Evolutionary conservation across 805 yeast genomes (phyloP).

Genomic region (Kodamaea sagamina): DNA sequence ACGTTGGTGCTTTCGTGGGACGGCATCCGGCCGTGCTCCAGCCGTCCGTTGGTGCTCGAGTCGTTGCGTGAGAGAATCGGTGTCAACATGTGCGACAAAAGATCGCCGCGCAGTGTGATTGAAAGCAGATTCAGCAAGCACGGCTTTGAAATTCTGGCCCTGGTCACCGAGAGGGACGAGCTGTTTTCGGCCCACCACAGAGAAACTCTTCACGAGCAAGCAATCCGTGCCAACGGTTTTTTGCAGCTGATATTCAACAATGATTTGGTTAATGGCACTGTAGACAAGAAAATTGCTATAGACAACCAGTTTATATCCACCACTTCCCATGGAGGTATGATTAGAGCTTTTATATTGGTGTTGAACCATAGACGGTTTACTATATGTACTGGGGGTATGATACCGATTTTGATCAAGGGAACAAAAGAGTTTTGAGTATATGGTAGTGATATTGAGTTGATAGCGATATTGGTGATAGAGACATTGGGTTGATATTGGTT

Average conservation of each 20-base stretch:
- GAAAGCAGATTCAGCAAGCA: conserved; percentile 39
- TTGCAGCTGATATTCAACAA: conserved; percentile 38
- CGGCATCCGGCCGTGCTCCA: conserved; percentile 28
- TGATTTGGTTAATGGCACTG: conserved; percentile 19
- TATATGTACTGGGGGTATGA: conserved; percentile 66
- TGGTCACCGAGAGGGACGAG: conserved; percentile 51
- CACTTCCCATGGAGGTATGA: conserved; percentile 65
- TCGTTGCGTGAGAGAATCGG: conserved; percentile 63
- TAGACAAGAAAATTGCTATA: conserved; percentile 26
- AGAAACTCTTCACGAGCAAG: conserved; percentile 53
- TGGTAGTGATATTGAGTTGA: too few relatives aligned
- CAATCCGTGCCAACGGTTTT: conserved; percentile 47
- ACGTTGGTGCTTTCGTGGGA: conserved; percentile 57
- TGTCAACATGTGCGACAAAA: conserved; percentile 58
- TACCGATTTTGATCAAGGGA: conserved; percentile 57
- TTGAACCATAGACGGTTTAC: conserved; percentile 57
- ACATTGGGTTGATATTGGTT: too few relatives aligned
- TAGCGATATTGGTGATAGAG: too few relatives aligned
- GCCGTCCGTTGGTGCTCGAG: conserved; percentile 41
- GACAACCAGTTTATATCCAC: conserved; percentile 39
- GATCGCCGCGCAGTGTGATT: conserved; percentile 45
- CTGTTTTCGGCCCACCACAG: conserved; percentile 46
- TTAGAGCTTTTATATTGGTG: conserved; percentile 51
- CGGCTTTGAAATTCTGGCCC: conserved; percentile 47
- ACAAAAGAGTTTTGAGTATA: conserved; percentile 17